Evolutionary conservation across 202 grass and related monocot species (phyloP).

Genomic region (Miscanthus sacchariflorus): DNA sequence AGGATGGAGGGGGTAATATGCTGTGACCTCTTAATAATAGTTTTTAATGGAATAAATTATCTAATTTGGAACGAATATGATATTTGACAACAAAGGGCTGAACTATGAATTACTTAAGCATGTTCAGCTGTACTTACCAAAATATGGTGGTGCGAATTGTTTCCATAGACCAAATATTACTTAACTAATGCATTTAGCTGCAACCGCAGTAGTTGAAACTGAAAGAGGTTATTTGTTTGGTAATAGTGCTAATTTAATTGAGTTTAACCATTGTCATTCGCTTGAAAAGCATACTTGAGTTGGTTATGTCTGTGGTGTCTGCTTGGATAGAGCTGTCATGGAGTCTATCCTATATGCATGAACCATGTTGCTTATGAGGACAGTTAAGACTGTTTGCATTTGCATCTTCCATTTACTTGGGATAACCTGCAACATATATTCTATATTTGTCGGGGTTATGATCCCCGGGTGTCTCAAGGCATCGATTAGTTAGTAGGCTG

Average conservation of each 20-base stretch:
- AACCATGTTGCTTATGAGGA: constrained; percentile 16
- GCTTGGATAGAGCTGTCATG: constrained; percentile 20
- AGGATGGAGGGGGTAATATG: constrained; percentile 89
- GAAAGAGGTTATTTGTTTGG: constrained; percentile 39
- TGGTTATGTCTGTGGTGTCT: not conserved
- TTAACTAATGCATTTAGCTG: not conserved
- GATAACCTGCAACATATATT: not conserved
- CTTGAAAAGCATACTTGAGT: constrained; percentile 13
- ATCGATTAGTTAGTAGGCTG: no score
- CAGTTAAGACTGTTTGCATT: constrained; percentile 22
- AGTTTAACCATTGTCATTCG: constrained; percentile 19
- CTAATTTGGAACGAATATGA: constrained; percentile 8
- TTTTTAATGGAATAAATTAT: constrained; percentile 15
- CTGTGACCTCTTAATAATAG: not conserved
- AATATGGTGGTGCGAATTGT: constrained; percentile 17
- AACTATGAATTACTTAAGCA: constrained; percentile 32
- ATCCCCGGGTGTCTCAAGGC: no score
- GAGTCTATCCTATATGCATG: constrained; percentile 15
- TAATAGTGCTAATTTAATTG: not conserved
- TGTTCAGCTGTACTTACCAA: not conserved
- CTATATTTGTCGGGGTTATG: no score
- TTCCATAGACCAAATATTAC: constrained; percentile 20
- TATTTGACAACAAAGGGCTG: not conserved
- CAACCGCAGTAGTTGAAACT: not conserved
- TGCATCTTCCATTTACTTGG: not conserved